Conservation (phyloP, 164 flowering plant species). For the Kingdonia uniflora region DNA sequence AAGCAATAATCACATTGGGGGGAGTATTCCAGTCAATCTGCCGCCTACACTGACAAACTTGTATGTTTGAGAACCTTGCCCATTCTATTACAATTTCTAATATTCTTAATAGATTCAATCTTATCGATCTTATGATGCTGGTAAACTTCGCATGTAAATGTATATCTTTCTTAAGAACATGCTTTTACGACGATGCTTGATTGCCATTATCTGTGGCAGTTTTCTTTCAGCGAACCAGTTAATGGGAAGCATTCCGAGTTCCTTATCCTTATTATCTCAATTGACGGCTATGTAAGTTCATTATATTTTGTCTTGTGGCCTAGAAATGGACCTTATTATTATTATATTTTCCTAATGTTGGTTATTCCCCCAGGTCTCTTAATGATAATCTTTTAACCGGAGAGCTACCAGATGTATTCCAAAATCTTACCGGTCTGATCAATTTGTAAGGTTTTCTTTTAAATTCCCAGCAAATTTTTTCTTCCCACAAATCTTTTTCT, state of each 20-base stretch:
- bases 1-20: slow-evolving; percentile 85
- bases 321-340: no score
- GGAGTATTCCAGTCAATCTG: slow-evolving; percentile 56
- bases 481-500: neutral
- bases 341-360: slow-evolving; percentile 1
- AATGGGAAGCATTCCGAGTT: slow-evolving; percentile 74
- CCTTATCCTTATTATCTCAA: slow-evolving; percentile 39
- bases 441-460: slow-evolving; percentile 46
- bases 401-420: slow-evolving; percentile 72
- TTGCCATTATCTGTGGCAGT: slow-evolving; percentile 33
- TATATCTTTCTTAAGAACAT: neutral
- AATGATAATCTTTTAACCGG: slow-evolving; percentile 62
- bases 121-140: neutral
- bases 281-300: slow-evolving; percentile 54
- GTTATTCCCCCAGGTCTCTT: slow-evolving; percentile 54
- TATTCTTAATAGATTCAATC: neutral
- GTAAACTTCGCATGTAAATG: neutral
- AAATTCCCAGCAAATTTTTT: neutral
- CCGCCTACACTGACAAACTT: slow-evolving; percentile 54
- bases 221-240: slow-evolving; percentile 90
- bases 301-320: neutral
- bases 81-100: slow-evolving; percentile 1
- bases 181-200: slow-evolving; percentile 1
- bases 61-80: slow-evolving; percentile 36
- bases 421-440: slow-evolving; percentile 39